phyloP scores from a whole-genome alignment of 2,329 filamentous ascomycete species.

The Talaromyces albobiverticillius region DNA sequence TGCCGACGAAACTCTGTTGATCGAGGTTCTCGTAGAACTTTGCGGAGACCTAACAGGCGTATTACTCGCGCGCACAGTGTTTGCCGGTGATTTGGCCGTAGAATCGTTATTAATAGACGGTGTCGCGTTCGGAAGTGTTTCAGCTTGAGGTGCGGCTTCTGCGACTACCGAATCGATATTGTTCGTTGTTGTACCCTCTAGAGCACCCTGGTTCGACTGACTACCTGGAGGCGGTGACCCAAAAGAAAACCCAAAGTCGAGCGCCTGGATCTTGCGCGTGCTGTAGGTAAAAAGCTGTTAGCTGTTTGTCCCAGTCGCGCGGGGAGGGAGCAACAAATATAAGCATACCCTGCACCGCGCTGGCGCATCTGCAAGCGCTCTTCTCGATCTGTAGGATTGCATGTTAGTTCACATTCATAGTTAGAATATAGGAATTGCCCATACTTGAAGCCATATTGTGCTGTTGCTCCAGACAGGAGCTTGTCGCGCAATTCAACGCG shows the following conservation, averaged over 20 bases:
- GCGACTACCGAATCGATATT: slow-evolving; percentile 18
- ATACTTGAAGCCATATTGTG: slow-evolving; percentile 38
- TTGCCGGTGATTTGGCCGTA: slow-evolving; percentile 18
- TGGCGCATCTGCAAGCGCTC: slow-evolving; percentile 57
- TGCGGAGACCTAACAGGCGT: slow-evolving; percentile 24
- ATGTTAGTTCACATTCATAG: not conserved
- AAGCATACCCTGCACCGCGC: slow-evolving; percentile 55
- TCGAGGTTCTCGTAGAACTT: slow-evolving; percentile 19
- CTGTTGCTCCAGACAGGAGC: slow-evolving; percentile 27
- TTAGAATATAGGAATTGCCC: slow-evolving; percentile 13
- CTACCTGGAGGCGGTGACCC: slow-evolving; percentile 27
- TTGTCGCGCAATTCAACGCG: slow-evolving; percentile 25
- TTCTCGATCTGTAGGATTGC: slow-evolving; percentile 42
- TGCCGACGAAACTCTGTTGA: not conserved
- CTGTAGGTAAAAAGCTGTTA: slow-evolving; percentile 29
- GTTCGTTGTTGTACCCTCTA: slow-evolving; percentile 19
- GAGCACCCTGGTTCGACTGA: slow-evolving; percentile 19
- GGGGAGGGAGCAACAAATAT: slow-evolving; percentile 6
- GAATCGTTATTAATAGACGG: slow-evolving; percentile 9
- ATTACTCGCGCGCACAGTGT: slow-evolving; percentile 15
- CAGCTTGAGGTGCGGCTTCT: slow-evolving; percentile 17
- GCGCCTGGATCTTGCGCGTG: slow-evolving; percentile 45
- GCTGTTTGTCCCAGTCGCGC: slow-evolving; percentile 19
- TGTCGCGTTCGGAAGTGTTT: slow-evolving; percentile 16
- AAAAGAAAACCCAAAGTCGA: slow-evolving; percentile 52